A percentile compares a stretch with the other conserved stretches of the same genome.
Conservation (phyloP, 441 rosid species). For the Aquilaria agallochum region DNA sequence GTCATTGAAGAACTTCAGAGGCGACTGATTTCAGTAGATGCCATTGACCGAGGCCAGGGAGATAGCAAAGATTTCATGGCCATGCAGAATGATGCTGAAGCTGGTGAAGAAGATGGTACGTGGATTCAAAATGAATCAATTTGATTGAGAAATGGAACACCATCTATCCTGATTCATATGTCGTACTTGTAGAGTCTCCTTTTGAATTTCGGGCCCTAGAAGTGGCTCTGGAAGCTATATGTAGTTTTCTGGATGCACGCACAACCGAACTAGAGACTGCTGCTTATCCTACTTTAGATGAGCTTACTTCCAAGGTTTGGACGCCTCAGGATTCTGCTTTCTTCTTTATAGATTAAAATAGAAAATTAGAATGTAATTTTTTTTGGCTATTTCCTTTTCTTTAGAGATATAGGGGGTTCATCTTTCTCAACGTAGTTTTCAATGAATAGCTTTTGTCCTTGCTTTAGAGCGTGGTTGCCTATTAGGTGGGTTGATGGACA, state of each 20-base stretch:
- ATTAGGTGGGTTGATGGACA: too few species aligned
- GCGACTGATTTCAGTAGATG: slow-evolving; percentile 50
- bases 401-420: too few species aligned
- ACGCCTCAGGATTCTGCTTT: neutral
- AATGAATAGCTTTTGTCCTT: too few species aligned
- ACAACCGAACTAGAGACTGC: slow-evolving; percentile 85
- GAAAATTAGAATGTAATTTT: too few species aligned
- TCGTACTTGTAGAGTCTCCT: slow-evolving; percentile 61
- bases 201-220: slow-evolving; percentile 93
- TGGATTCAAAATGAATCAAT: neutral
- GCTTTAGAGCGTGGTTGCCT: too few species aligned
- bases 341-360: neutral
- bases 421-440: too few species aligned
- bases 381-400: too few species aligned
- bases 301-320: slow-evolving; percentile 78
- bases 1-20: slow-evolving; percentile 89
- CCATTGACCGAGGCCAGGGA: slow-evolving; percentile 32
- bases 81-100: slow-evolving; percentile 57
- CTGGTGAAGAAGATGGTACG: slow-evolving; percentile 90
- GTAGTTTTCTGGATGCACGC: slow-evolving; percentile 91
- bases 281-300: slow-evolving; percentile 98
- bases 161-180: neutral
- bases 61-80: slow-evolving; percentile 47
- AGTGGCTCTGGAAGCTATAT: slow-evolving; percentile 94
- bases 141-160: slow-evolving; percentile 1